Conservation (phyloP, 176 grass and related monocot genomes). For the Neostapfia colusana region DNA sequence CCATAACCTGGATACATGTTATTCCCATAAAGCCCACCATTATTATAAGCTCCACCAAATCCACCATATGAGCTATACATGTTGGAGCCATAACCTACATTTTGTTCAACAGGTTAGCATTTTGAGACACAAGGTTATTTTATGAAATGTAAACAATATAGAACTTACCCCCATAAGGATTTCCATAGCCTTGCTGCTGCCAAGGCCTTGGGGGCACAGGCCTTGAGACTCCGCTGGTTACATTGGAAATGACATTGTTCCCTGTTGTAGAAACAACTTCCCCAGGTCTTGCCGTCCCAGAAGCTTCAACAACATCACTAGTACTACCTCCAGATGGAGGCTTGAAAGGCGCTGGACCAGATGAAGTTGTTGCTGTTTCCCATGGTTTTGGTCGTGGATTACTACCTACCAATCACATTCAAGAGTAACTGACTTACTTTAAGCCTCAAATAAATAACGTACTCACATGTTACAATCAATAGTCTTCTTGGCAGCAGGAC, state of each 20-base stretch:
- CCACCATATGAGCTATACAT: slow-evolving; percentile 68
- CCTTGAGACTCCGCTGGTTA: slow-evolving; percentile 39
- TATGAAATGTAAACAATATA: background rate
- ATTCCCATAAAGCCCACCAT: slow-evolving; percentile 51
- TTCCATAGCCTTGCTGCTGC: slow-evolving; percentile 67
- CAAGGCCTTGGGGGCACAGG: slow-evolving; percentile 71
- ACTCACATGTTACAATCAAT: background rate
- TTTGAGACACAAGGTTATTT: background rate
- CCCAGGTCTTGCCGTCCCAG: slow-evolving; percentile 78
- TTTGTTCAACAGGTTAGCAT: slow-evolving; percentile 8
- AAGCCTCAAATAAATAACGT: background rate
- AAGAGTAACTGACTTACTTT: background rate
- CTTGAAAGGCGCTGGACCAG: slow-evolving; percentile 66
- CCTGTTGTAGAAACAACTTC: slow-evolving; percentile 61
- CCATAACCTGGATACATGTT: slow-evolving; percentile 73
- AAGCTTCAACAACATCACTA: slow-evolving; percentile 77
- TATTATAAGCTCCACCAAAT: slow-evolving; percentile 47
- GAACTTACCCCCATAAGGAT: slow-evolving; percentile 66
- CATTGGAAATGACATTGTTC: slow-evolving; percentile 38
- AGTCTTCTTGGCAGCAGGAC: background rate
- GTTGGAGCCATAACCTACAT: slow-evolving; percentile 73
- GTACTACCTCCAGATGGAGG: slow-evolving; percentile 74
- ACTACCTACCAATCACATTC: slow-evolving; percentile 50
- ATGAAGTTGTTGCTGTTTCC: slow-evolving; percentile 59
- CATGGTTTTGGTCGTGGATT: slow-evolving; percentile 67